Evolutionary conservation across 2,329 filamentous ascomycete species (phyloP), one percentile per base, ranked within the genome.

Genomic region (Fusarium nelsonii): DNA sequence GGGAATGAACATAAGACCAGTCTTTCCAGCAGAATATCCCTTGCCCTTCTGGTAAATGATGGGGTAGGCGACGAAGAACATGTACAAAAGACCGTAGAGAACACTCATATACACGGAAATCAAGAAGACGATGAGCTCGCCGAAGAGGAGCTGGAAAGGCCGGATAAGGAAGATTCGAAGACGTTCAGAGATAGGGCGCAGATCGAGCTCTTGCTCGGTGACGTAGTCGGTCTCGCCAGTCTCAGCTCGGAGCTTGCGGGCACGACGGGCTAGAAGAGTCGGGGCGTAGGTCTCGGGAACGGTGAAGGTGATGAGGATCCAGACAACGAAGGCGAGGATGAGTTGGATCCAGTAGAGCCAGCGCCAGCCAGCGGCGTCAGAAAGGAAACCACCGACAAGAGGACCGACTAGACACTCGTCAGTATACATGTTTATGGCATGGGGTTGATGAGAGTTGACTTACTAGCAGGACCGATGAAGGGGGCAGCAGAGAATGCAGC

Each of bases 281-380:
- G 94, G 93, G 0, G 93, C 90, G 77, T 96, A 97, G 0, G 94
- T 97, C 79, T 97, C 94, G 2, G 93, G 92, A 0, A 97, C 90
- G n/a, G 92, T 96, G 79, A 97, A 94, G 32, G 90, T 91, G 78
- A 96, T 94, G 63, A 95, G 77, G 18, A 91, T 63, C 88, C 91
- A 96, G 71, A 91, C 87, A 49, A 90, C 76, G 15, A 84, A 89
- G 28, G 91, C 83, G 14, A 96, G 76, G 74, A 97, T 97, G 12
- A 96, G 83, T 75, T 95, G 92, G 71, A 97, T 87, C 91, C 92
- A 95, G 82, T 96, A 96, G 0, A 96, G 83, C 92, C 92, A 96
- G 69, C 92, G 83, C 93, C 93, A 96, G 37, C 90, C 90, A 1
- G 83, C 80, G 1, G 86, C 87, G 71, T 94, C 91, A 9, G 86